phyloP scores from a whole-genome alignment of 495 filamentous ascomycete species.

The Neurospora cerealis region DNA sequence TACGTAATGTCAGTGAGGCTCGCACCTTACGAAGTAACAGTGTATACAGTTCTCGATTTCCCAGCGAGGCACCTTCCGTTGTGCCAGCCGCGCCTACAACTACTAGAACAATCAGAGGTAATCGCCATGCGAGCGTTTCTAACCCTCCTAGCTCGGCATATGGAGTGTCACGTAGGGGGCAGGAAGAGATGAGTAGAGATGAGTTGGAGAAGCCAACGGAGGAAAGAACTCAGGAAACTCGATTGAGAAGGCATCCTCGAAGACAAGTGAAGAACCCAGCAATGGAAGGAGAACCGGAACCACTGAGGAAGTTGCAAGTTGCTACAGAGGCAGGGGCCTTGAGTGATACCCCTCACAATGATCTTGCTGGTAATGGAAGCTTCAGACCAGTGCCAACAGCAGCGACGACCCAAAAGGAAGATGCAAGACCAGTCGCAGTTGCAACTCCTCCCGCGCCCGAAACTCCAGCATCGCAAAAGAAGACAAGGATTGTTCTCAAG shows the following conservation, averaged over 20 bases:
- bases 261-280: background rate
- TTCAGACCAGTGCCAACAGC: background rate
- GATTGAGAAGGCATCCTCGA: background rate
- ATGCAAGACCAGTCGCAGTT: background rate
- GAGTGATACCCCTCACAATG: background rate
- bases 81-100: background rate
- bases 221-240: background rate
- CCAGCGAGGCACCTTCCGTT: background rate
- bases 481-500: background rate
- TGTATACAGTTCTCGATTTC: background rate
- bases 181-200: background rate
- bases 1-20: background rate
- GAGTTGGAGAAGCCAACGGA: background rate
- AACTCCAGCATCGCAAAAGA: background rate
- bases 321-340: background rate
- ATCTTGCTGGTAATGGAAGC: background rate
- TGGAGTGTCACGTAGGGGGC: background rate
- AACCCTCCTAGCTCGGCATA: background rate
- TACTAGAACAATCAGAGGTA: background rate
- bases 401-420: background rate
- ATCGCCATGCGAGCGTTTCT: background rate
- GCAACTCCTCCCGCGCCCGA: background rate
- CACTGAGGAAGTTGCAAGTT: background rate
- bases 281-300: background rate
- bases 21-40: background rate